Evolutionary conservation across 2,329 filamentous ascomycete species (phyloP).

Genomic region (Xylariomycetidae sp.): DNA sequence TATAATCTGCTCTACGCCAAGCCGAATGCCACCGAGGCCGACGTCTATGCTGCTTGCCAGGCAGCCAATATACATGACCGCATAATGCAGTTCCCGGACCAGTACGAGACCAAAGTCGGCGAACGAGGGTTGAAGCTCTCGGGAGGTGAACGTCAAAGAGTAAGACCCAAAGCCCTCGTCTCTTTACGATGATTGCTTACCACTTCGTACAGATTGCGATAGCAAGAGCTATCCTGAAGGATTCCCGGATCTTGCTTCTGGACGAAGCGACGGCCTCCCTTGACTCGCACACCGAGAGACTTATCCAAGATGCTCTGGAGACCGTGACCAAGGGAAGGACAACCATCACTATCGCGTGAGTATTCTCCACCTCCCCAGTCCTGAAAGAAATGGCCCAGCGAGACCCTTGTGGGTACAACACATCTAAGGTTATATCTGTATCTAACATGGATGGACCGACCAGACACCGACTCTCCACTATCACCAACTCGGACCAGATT

Average conservation of each 20-base stretch:
- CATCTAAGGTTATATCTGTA: no score
- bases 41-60: constrained; percentile 49
- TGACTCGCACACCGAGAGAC: constrained; percentile 55
- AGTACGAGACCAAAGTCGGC: constrained; percentile 26
- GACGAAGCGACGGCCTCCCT: constrained; percentile 71
- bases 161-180: constrained; percentile 19
- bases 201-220: constrained; percentile 40
- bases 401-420: no score
- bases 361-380: constrained; percentile 1
- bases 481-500: constrained; percentile 51
- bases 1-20: constrained; percentile 56
- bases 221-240: constrained; percentile 63
- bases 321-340: constrained; percentile 44
- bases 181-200: not conserved
- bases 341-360: constrained; percentile 47
- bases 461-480: constrained; percentile 56
- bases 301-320: constrained; percentile 51
- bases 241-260: constrained; percentile 64
- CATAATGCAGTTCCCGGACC: constrained; percentile 48
- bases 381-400: not conserved
- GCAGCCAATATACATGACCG: constrained; percentile 56
- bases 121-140: constrained; percentile 36
- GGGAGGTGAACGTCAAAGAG: constrained; percentile 57
- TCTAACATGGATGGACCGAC: no score
- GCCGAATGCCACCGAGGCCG: constrained; percentile 49